phyloP scores from a whole-genome alignment of 139 green algal species.

The Dunaliella primolecta region DNA sequence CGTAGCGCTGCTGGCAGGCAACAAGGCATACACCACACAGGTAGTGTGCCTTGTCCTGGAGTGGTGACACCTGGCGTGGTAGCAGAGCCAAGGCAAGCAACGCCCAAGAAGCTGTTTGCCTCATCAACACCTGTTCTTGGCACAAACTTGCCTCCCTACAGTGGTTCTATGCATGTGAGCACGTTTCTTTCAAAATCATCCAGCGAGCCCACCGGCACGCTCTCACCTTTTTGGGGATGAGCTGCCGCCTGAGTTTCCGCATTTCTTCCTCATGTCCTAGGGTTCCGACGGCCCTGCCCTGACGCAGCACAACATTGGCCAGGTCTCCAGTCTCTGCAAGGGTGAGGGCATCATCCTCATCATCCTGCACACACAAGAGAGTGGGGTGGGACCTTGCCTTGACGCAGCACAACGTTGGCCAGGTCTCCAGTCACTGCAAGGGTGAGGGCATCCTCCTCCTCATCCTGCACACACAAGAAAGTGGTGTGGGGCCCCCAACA shows the following conservation, averaged over 20 bases:
- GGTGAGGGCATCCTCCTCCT: neutral
- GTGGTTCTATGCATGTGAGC: too few relatives aligned
- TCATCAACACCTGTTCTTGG: too few relatives aligned
- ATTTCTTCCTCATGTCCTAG: conserved; percentile 48
- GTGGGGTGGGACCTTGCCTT: conserved; percentile 20
- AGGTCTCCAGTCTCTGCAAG: conserved; percentile 18
- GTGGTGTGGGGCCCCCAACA: too few relatives aligned
- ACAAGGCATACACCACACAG: too few relatives aligned
- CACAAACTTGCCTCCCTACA: too few relatives aligned
- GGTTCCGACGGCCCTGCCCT: conserved; percentile 37
- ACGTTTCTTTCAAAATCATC: too few relatives aligned
- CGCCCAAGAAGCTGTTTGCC: too few relatives aligned
- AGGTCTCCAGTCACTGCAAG: conserved; percentile 18
- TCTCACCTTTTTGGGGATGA: conserved; percentile 49
- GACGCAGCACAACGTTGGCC: conserved; percentile 31
- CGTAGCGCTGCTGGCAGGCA: too few relatives aligned
- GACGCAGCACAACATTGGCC: conserved; percentile 30
- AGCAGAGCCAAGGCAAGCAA: too few relatives aligned
- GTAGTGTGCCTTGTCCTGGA: too few relatives aligned
- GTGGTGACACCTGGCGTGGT: too few relatives aligned
- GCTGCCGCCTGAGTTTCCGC: conserved; percentile 17
- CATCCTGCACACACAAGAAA: neutral
- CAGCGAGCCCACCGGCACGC: too few relatives aligned
- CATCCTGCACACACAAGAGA: neutral
- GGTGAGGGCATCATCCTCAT: neutral